Conservation (phyloP, 1,139 yeast species). For the Hyphopichia wangnamkhiaoensis region DNA sequence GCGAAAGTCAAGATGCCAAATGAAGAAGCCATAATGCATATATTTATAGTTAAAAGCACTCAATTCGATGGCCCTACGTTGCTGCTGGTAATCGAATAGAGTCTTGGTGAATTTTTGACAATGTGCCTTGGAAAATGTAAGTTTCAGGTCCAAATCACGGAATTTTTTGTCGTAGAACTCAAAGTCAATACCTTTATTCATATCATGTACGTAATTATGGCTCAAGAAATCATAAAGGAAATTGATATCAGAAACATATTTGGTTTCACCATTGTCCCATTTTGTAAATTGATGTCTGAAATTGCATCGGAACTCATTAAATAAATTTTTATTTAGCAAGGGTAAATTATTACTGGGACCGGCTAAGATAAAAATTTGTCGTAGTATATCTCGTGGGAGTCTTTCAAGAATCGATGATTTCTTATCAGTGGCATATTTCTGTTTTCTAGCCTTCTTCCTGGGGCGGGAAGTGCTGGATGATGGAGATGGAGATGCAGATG, state of each 20-base stretch:
- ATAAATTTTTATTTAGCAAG: conserved; percentile 24
- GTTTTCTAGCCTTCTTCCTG: too few relatives aligned
- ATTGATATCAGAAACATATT: background rate
- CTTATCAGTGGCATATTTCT: background rate
- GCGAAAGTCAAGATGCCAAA: background rate
- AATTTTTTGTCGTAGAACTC: conserved; percentile 9
- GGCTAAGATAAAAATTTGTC: conserved; percentile 29
- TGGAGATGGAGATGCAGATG: too few relatives aligned
- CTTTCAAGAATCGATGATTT: conserved; percentile 13
- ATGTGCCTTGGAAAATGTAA: background rate
- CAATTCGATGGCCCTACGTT: conserved; percentile 11
- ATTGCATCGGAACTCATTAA: conserved; percentile 20
- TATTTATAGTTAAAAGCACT: conserved; percentile 17
- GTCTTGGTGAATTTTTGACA: background rate
- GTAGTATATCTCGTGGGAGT: conserved; percentile 36
- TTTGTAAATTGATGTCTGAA: background rate
- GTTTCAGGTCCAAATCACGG: background rate
- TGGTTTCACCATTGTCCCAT: background rate
- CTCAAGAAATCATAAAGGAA: conserved; percentile 13
- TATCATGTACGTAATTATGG: conserved; percentile 18
- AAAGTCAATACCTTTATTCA: conserved; percentile 19
- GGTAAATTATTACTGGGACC: conserved; percentile 32
- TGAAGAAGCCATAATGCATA: background rate
- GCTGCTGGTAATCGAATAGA: conserved; percentile 1
- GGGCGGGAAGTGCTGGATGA: too few relatives aligned